phyloP scores from a whole-genome alignment of 2,329 filamentous ascomycete species.

The Teratosphaeria nubilosa region DNA sequence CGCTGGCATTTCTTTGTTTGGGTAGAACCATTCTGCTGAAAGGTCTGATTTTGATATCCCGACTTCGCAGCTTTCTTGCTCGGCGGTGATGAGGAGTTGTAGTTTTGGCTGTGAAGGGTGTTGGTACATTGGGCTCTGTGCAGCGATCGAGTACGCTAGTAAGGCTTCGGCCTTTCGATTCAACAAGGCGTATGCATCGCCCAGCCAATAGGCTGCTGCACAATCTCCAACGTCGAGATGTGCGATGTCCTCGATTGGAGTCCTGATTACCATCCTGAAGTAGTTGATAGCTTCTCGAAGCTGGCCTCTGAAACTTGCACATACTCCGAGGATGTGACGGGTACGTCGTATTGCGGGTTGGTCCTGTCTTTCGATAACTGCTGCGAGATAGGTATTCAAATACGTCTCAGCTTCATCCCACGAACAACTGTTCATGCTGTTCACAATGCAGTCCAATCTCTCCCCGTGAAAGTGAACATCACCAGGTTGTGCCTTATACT shows the following conservation, averaged over 20 bases:
- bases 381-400: conserved; percentile 1
- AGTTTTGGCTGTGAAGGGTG: conserved; percentile 1
- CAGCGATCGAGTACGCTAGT: conserved; percentile 15
- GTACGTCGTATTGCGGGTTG: conserved; percentile 4
- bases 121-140: conserved; percentile 6
- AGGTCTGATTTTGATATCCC: conserved; percentile 3
- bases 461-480: conserved; percentile 1
- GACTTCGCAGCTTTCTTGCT: conserved; percentile 5
- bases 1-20: background rate
- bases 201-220: conserved; percentile 19
- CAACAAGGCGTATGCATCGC: conserved; percentile 13
- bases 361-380: background rate
- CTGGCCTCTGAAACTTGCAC: conserved; percentile 13
- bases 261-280: conserved; percentile 12
- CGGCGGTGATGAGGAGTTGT: conserved; percentile 4
- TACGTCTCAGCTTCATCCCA: conserved; percentile 10
- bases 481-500: background rate
- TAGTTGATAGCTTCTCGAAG: conserved; percentile 9
- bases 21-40: conserved; percentile 1
- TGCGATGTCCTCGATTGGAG: conserved; percentile 6
- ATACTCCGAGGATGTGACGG: conserved; percentile 14
- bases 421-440: conserved; percentile 7
- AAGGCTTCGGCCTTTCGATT: conserved; percentile 14
- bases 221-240: conserved; percentile 16
- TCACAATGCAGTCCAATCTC: conserved; percentile 6